Conservation (phyloP, 768 basidiomycete genomes). For the Boletus pseudo-olivaceus region DNA sequence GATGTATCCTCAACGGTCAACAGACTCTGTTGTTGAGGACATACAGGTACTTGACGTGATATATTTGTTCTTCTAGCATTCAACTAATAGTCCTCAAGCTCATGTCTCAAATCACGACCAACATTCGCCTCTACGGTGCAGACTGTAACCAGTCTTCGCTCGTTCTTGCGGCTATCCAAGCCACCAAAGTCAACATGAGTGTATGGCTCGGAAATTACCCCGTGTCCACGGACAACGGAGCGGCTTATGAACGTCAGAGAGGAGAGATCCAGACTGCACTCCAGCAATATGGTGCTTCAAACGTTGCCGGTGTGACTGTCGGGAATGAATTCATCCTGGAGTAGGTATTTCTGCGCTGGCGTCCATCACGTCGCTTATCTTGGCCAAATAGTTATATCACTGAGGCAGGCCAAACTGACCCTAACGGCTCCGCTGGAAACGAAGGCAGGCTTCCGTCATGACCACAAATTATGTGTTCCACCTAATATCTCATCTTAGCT, state of each 20-base stretch:
- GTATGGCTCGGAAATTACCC: slow-evolving; percentile 77
- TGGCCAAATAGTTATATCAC: slow-evolving; percentile 52
- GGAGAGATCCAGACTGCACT: slow-evolving; percentile 64
- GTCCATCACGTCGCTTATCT: slow-evolving; percentile 1
- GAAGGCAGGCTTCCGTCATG: slow-evolving; percentile 16
- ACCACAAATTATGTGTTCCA: background rate
- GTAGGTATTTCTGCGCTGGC: slow-evolving; percentile 33
- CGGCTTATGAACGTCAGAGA: slow-evolving; percentile 73
- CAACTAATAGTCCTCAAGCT: slow-evolving; percentile 41
- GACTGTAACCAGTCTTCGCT: slow-evolving; percentile 82
- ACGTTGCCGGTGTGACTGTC: slow-evolving; percentile 81
- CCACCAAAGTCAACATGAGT: slow-evolving; percentile 82
- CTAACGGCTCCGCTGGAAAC: slow-evolving; percentile 59
- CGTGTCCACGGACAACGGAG: slow-evolving; percentile 54
- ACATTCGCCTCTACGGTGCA: slow-evolving; percentile 80
- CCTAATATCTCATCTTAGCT: slow-evolving; percentile 32
- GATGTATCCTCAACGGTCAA: background rate
- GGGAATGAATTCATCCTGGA: slow-evolving; percentile 91
- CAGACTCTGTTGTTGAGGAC: slow-evolving; percentile 61
- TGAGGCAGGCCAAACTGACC: slow-evolving; percentile 44
- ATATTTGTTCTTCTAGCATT: background rate
- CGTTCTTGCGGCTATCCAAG: slow-evolving; percentile 84
- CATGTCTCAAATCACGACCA: slow-evolving; percentile 81
- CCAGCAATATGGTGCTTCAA: slow-evolving; percentile 68
- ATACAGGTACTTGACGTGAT: slow-evolving; percentile 51